Evolutionary conservation across 495 filamentous ascomycete genomes (phyloP), one percentile per base, ranked within the genome.

Genomic region (Aspergillus panamensis): DNA sequence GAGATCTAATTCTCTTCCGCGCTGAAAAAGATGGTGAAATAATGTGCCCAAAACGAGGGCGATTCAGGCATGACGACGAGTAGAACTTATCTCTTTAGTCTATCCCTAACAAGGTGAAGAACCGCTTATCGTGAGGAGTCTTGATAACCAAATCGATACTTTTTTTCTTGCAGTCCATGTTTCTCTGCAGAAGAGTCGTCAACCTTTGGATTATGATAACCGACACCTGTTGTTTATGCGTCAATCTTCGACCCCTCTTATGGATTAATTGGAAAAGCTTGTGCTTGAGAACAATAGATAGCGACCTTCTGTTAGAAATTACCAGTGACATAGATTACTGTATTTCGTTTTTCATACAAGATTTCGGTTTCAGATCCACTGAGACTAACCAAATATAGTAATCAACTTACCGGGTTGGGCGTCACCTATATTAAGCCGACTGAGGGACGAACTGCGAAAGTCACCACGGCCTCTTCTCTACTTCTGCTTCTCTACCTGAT

Each of bases 331-430:
- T 21, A 20, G 25, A 45, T 20, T 45, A 20, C 21, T 45, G 39
- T 54, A 45, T 54, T 54, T 47, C 16, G 39, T 54, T 33, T 54
- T 54, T 47, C 16, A 40, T 13, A 32, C 39, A 8, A 32, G 35
- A 54, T 54, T 54, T 14, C 40, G 12, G 52, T 54, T 54, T 54
- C 52, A 53, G 52, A 55, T 47, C 52, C 40, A 47, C 30, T 13
- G 3, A 16, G 29, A 2, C 40, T 55, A 55, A 55, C 53, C 53
- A 8, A 13, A 55, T 48, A 7, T 12, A 33, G 48, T 52, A 58
- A 58, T 48, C 9, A 39, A 58, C 48, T 52, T 43, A 31, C 48
- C 44, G 25, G 51, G 53, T 48, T 56, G 53, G 53, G 53, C 43
- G 44, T 30, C 33, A 52, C 12, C 21, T 45, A 45, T 20, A 45